Evolutionary conservation across 495 filamentous ascomycete genomes (phyloP), one percentile per base, ranked within the genome.

Genomic region (Xylaria venustula): DNA sequence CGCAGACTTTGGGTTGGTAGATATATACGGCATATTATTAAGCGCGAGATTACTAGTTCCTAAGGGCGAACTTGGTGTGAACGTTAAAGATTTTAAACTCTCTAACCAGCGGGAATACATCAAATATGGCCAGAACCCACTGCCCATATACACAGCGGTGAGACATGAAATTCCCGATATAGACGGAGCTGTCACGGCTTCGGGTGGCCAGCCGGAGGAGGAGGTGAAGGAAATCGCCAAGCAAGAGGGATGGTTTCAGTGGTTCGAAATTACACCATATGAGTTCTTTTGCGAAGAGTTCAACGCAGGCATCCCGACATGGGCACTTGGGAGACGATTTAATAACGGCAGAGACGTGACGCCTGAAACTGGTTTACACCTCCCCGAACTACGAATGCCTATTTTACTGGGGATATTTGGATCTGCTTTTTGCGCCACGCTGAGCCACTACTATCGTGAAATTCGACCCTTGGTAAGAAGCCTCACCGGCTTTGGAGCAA

Each of bases 181-280:
- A 34, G 73, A 78, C 17, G 64, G 74, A 0, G 56, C 76, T n/a
- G 74, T 66, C 3, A 77, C 69, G 15, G 77, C 75, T 22, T 81
- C 84, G 34, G 75, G 79, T 22, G 63, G 71, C 1, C 65, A 73
- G 20, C 52, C 71, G 2, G 67, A 76, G 0, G 78, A 87, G 53
- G 75, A 74, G 42, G 77, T 73, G 0, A 88, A 89, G 64, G 82
- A 83, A 55, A 81, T 85, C 51, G 87, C 91, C 2, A 86, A 83
- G 64, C 82, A 80, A 52, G 86, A 94, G 69, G 81, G 90, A 2
- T 98, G 92, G 90, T 98, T 98, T 64, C 93, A 98, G 67, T 98
- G 94, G 94, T 98, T 96, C 64, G 94, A 98, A 63, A 86, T 93
- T 58, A 96, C 91, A 0, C 94, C 94, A 0, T 98, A 96, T 64